Base-by-base conservation (phyloP, 345 rosid species). In the Aquilaria sinensis region DNA sequence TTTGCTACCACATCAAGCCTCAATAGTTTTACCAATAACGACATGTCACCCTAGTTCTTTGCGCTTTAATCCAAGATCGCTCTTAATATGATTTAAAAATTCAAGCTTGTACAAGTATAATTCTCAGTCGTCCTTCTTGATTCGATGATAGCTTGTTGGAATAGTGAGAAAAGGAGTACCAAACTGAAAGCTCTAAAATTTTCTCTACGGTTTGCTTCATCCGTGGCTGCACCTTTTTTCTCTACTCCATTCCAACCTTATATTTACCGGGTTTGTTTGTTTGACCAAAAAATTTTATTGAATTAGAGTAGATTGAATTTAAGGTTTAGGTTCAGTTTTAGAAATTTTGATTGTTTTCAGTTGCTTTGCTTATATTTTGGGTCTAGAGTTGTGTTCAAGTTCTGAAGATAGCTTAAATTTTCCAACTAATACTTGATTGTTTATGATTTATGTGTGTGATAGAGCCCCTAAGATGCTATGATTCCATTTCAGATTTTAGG, bases 211-310 rank as follows among this genome's bases (percentile, higher is more conserved):
- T 37, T 37, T 37, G 1, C 43, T 8, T 55, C 37, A 12, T 52
- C 69, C 62, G 90, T 94, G 97, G 99, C 99, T 13, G 97, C 99
- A 41, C 97, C 99, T 37, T 94, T 91, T 74, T 94, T 91, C 83
- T 82, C 96, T 0, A 94, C 96, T 62, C 99, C 99, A 63, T 85
- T 94, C 78, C 99, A 94, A 75, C 99, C 97, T 23, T 91, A 88
- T 57, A 96, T 94, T 56, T 94, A 94, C 63, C 97, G 90, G 97
- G 99, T 88, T 4, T 51, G 56, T 65, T 30, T 61, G 53, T 45
- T 61, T 29, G 70, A 31, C 51, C 53, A 50, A 66, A 62, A 62
- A 64, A 0, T 30, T 23, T 53, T 5, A 29, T 3, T 52, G 57
- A 13, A 23, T 53, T 3, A 37, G 43, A 37, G 43, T 63, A 14